Conservation (phyloP, 139 green algal genomes). For the Ettlia oleoabundans region DNA sequence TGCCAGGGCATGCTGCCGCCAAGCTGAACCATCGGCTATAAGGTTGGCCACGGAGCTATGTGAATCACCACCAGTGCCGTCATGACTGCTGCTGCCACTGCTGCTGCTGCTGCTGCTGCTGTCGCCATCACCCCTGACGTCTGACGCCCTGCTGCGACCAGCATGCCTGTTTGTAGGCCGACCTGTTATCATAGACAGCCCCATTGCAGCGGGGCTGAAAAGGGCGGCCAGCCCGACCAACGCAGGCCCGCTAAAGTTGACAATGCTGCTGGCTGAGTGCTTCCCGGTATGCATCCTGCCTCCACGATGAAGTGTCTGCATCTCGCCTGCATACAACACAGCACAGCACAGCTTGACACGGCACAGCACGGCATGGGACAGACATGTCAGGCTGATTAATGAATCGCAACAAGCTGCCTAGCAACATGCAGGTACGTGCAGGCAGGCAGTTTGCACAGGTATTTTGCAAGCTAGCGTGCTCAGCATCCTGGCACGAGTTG, state of each 20-base stretch:
- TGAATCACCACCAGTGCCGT: no score
- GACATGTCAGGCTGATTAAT: not conserved
- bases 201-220: not conserved
- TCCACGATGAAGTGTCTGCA: not conserved
- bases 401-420: not conserved
- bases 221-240: not conserved
- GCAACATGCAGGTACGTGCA: no score
- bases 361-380: no score
- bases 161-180: not conserved
- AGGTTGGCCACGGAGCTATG: no score
- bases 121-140: not conserved
- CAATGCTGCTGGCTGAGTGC: not conserved
- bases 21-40: not conserved
- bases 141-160: not conserved
- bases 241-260: constrained; percentile 3
- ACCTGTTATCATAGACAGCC: not conserved
- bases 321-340: not conserved
- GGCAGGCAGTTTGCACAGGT: no score
- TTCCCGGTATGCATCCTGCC: not conserved
- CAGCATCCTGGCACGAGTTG: no score
- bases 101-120: not conserved
- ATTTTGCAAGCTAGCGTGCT: no score
- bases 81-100: no score
- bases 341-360: not conserved
- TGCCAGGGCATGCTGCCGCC: constrained; percentile 2